phyloP scores from a whole-genome alignment of 129 eudicot species.

The Artemisia annua region DNA sequence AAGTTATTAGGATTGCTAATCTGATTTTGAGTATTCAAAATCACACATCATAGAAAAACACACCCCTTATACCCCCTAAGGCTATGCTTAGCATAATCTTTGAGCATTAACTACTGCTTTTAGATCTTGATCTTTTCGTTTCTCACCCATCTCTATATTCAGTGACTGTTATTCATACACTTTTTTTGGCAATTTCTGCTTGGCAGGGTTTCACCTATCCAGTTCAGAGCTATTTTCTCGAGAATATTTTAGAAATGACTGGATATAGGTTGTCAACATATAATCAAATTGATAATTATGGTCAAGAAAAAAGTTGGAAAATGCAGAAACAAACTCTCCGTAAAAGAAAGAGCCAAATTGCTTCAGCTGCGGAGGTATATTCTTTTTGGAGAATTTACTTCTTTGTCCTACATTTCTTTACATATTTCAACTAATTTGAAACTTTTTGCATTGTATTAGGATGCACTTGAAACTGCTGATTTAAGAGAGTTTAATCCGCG shows the following conservation, averaged over 20 bases:
- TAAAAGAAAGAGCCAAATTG: constrained; percentile 88
- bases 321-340: constrained; percentile 85
- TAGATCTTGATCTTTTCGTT: constrained; percentile 13
- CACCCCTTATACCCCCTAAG: not conserved
- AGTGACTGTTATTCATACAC: not conserved
- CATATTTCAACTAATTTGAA: constrained; percentile 13
- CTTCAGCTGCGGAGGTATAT: constrained; percentile 92
- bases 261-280: constrained; percentile 73
- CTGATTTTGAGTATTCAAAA: not conserved
- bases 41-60: not conserved
- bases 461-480: constrained; percentile 71
- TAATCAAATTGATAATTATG: constrained; percentile 96
- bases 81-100: no score
- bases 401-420: not conserved
- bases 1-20: not conserved
- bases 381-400: not conserved
- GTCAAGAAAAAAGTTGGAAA: constrained; percentile 96
- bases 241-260: constrained; percentile 83
- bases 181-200: constrained; percentile 8
- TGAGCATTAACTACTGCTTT: not conserved
- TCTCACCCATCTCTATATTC: not conserved
- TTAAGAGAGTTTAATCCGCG: constrained; percentile 57
- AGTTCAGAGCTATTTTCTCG: constrained; percentile 80
- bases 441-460: constrained; percentile 55
- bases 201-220: constrained; percentile 94